Base-by-base conservation (phyloP, 768 basidiomycete species). In the Termitomyces sp. region DNA sequence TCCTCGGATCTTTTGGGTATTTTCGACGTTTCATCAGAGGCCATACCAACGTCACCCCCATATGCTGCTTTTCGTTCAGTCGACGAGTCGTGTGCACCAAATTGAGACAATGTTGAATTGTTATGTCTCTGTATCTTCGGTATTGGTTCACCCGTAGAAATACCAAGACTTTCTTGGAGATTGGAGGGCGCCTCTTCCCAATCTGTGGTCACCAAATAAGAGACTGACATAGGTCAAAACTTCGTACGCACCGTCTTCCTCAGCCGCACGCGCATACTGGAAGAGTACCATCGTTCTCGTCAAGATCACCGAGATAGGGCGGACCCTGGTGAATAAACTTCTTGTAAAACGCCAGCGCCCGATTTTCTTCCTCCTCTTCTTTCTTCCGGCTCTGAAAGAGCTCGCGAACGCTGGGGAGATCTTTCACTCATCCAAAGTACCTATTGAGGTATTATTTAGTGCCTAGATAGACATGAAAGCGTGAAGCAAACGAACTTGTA, bases 391-490 rank as follows among this genome's bases (percentile, higher is more conserved):
- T 85, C 66, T 88, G 77, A 66, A 98, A 98, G n/a, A 99, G 80
- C 69, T 98, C 96, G 55, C 87, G 86, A 11, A 98, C 93, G 38
- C 96, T 95, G 0, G 96, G 96, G 2, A 99, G 75, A 53, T 98
- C 96, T 68, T 93, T 96, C 3, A 96, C 93, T 28, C 95, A 87
- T 54, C 95, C 96, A 68, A 99, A 98, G 71, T 98, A 98, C 67
- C 94, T 96, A 57, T 43, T 37, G 2, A 12, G 5, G 47, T 22
- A 54, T 42, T 58, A 44, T n/a, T 45, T 15, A 45, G 22, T 44
- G 11, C 15, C 49, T 21, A 43, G 22, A 22, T 38, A 24, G 15
- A 26, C 9, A 17, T 15, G 11, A 14, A 50, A n/a, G 19, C 22
- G 17, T 9, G 21, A 0, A 28, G 34, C 19, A 9, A 17, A 32